Evolutionary conservation across 345 rosid species (phyloP).

Genomic region (Brassica carinata): DNA sequence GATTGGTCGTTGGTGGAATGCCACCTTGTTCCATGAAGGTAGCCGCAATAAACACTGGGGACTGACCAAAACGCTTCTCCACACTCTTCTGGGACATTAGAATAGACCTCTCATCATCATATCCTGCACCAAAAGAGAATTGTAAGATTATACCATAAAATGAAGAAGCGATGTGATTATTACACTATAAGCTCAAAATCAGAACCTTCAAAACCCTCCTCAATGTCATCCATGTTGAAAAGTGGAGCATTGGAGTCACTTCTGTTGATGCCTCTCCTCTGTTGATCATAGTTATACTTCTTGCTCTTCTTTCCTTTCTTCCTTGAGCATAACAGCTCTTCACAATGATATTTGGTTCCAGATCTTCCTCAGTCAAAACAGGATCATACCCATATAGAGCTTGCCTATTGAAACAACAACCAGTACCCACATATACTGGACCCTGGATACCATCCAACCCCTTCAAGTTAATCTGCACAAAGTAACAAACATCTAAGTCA

Average conservation of each 20-base stretch:
- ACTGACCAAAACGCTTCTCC: constrained; percentile 97
- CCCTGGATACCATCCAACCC: constrained; percentile 97
- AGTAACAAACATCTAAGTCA: constrained; percentile 10
- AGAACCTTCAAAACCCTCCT: constrained; percentile 91
- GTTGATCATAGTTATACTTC: constrained; percentile 65
- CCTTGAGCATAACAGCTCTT: constrained; percentile 89
- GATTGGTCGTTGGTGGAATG: constrained; percentile 85
- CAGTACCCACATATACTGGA: constrained; percentile 99
- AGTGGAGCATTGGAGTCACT: constrained; percentile 88
- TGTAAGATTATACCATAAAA: not conserved
- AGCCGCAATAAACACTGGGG: constrained; percentile 94
- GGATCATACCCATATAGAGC: constrained; percentile 98
- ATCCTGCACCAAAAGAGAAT: constrained; percentile 51
- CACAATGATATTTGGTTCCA: constrained; percentile 86
- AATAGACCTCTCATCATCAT: constrained; percentile 66
- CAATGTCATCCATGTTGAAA: constrained; percentile 87
- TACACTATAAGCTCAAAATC: not conserved
- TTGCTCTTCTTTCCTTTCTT: constrained; percentile 71
- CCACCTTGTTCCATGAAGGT: constrained; percentile 98
- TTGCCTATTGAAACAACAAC: constrained; percentile 97
- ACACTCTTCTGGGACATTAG: constrained; percentile 83
- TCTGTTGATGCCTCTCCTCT: constrained; percentile 70
- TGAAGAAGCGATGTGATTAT: not conserved
- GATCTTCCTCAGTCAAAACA: constrained; percentile 85
- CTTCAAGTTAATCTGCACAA: constrained; percentile 87